A percentile compares a stretch with the other conserved stretches of the same genome.
phyloP scores from a whole-genome alignment of 805 yeast genomes.

The Brettanomyces anomalus region DNA sequence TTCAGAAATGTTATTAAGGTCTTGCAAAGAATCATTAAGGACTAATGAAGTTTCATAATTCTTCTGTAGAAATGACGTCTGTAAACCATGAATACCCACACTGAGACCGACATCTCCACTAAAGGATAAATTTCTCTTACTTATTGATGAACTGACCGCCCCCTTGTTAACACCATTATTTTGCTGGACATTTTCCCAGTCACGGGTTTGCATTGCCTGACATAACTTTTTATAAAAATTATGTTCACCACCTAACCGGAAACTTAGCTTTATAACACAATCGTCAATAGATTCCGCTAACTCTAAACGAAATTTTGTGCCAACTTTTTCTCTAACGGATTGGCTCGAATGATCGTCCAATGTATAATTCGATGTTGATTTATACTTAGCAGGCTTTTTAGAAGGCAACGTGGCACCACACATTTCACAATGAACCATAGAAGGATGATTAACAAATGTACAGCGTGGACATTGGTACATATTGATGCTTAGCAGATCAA shows the following conservation, averaged over 20 bases:
- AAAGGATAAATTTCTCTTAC: neutral
- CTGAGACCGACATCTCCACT: slow-evolving; percentile 3
- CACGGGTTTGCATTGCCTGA: slow-evolving; percentile 35
- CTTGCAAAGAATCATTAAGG: slow-evolving; percentile 62
- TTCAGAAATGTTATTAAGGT: slow-evolving; percentile 67
- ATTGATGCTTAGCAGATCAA: slow-evolving; percentile 18
- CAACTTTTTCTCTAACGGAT: neutral
- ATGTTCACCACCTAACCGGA: slow-evolving; percentile 61
- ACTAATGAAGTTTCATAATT: slow-evolving; percentile 51
- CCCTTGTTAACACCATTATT: slow-evolving; percentile 26
- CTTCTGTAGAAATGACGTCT: slow-evolving; percentile 44
- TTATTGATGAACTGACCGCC: slow-evolving; percentile 15
- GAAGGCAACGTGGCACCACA: slow-evolving; percentile 57
- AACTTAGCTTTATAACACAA: slow-evolving; percentile 53
- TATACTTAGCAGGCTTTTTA: neutral
- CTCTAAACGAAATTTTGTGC: slow-evolving; percentile 1
- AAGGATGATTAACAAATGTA: slow-evolving; percentile 75
- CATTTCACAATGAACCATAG: slow-evolving; percentile 71
- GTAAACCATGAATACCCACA: slow-evolving; percentile 67
- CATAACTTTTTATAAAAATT: slow-evolving; percentile 39
- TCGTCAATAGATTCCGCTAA: slow-evolving; percentile 18
- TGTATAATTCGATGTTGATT: slow-evolving; percentile 10
- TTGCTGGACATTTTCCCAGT: slow-evolving; percentile 33
- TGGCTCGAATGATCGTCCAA: slow-evolving; percentile 1
- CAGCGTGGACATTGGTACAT: slow-evolving; percentile 37